phyloP scores from a whole-genome alignment of 208 protist species.

The Vickermania ingenoplastis region DNA sequence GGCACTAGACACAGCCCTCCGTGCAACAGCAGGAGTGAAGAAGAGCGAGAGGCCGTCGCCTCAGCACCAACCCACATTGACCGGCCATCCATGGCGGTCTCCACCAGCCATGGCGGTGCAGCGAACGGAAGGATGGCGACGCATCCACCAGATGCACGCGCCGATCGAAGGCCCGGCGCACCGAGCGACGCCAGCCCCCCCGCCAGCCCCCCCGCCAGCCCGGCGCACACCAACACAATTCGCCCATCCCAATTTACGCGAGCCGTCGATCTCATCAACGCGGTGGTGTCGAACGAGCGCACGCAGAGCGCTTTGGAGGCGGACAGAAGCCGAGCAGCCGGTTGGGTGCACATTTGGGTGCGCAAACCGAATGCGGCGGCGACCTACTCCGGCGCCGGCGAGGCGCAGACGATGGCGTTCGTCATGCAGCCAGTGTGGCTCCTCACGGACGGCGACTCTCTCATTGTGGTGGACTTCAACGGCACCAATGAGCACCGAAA shows the following conservation, averaged over 20 bases:
- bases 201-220: background rate
- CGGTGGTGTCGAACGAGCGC: background rate
- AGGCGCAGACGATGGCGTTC: background rate
- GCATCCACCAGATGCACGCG: too few relatives aligned
- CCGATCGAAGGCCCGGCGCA: too few relatives aligned
- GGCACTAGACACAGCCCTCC: too few relatives aligned
- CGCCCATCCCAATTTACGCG: background rate
- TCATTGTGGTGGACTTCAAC: conserved; percentile 18
- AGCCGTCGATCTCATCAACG: background rate
- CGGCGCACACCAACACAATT: background rate
- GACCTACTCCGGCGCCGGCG: too few relatives aligned
- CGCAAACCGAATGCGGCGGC: background rate
- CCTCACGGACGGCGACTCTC: conserved; percentile 6
- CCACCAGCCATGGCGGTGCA: too few relatives aligned
- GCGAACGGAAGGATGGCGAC: too few relatives aligned
- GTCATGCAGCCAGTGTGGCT: conserved; percentile 17
- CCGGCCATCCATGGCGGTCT: too few relatives aligned
- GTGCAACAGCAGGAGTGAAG: too few relatives aligned
- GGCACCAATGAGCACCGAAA: background rate
- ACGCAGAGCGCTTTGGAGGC: background rate
- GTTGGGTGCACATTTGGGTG: background rate
- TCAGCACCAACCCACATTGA: too few relatives aligned
- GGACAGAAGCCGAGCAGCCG: background rate
- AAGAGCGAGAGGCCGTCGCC: too few relatives aligned
- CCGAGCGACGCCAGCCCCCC: background rate